Evolutionary conservation across 2,329 filamentous ascomycete species (phyloP), one percentile per base, ranked within the genome.

Genomic region (Cordyceps javanica): DNA sequence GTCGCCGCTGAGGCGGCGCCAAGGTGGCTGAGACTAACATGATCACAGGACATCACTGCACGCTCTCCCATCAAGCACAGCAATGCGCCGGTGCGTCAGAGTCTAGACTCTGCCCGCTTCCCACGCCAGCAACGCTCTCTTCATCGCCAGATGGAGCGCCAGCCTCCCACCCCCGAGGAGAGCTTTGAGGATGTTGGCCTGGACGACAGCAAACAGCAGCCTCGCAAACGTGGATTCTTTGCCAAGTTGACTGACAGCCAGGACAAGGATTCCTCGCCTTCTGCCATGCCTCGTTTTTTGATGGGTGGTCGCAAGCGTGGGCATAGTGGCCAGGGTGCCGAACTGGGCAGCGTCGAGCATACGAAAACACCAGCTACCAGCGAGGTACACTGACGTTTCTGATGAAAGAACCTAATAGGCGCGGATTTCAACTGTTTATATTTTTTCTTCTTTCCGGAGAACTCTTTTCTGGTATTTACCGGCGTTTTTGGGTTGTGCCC

Each of bases 181-280:
- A 78, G 78, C 6, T 97, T 97, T 65, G 93, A 97, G 69, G 93
- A 97, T 54, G 90, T 97, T 9, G 91, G 91, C 4, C 76, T 97
- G 59, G 92, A 96, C 63, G 90, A 94, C 38, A 75, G 81, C 50
- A 86, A 85, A 61, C 73, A 69, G 58, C 71, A 67, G 42, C 66
- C 71, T 54, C 68, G 69, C 63, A 73, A 90, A 75, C 86, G 85
- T 59, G 81, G 89, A 13, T 87, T 96, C 68, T 90, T 97, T 62
- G 81, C 90, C 50, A 75, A 73, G 62, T 91, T 97, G 66, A 88
- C 87, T 54, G 88, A 92, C 19, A 66, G 70, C 25, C 72, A 75
- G 55, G 71, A 75, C 58, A 67, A 67, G 59, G 67, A 70, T 58
- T 39, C 32, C 16, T 71, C 61, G 44, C 66, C 73, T 16, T 70